Percentiles rank a stretch among this genome's conserved stretches.
phyloP scores from a whole-genome alignment of 768 basidiomycete species.

The Lepiota venenata region DNA sequence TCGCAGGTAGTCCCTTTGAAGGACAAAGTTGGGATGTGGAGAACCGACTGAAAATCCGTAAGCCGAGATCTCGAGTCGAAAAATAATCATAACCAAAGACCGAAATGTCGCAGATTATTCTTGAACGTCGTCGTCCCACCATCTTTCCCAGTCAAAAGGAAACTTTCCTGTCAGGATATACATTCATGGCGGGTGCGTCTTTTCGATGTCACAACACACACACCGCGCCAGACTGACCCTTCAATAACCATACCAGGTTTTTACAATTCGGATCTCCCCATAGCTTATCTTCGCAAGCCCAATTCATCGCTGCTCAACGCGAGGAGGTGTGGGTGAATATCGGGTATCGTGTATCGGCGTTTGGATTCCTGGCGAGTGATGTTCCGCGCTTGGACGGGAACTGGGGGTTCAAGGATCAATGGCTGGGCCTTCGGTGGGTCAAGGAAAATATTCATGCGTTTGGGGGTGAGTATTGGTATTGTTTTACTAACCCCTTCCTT shows the following conservation, averaged over 20 bases:
- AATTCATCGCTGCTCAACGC: conserved; percentile 60
- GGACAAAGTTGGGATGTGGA: conserved; percentile 65
- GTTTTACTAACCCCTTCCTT: background rate
- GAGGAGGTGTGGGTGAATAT: conserved; percentile 76
- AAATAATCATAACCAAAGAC: background rate
- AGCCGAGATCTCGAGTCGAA: conserved; percentile 13
- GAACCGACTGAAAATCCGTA: conserved; percentile 71
- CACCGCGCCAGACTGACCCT: background rate
- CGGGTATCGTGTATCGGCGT: conserved; percentile 72
- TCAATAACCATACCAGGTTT: conserved; percentile 41
- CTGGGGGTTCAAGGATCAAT: conserved; percentile 84
- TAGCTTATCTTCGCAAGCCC: conserved; percentile 54
- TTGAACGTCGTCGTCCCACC: conserved; percentile 64
- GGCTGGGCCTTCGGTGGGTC: conserved; percentile 74
- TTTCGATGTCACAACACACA: background rate
- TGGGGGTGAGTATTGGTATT: conserved; percentile 49
- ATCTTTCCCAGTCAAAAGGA: conserved; percentile 36
- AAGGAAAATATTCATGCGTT: conserved; percentile 63
- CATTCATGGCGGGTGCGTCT: conserved; percentile 68
- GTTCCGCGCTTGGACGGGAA: conserved; percentile 63
- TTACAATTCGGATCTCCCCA: conserved; percentile 80
- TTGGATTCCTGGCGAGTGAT: conserved; percentile 73
- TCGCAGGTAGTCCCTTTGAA: conserved; percentile 41
- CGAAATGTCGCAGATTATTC: conserved; percentile 45
- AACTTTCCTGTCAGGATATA: conserved; percentile 68